Evolutionary conservation across 257 asterid genomes (phyloP).

Genomic region (Penstemon barbatus): DNA sequence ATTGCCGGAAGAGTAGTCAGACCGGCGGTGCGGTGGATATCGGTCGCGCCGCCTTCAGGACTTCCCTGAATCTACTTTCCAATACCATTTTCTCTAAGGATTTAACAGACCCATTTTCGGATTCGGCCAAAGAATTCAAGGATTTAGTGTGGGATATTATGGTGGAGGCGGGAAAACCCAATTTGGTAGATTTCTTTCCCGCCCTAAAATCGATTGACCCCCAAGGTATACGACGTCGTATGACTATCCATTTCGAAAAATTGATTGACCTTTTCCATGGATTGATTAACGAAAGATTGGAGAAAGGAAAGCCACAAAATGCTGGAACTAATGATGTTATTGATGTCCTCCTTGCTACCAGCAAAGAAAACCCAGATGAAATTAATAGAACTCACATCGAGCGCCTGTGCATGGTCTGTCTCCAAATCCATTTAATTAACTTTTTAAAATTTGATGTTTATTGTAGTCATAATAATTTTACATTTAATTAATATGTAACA

Average conservation of each 20-base stretch:
- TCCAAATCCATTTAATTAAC: no score
- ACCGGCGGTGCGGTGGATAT: constrained; percentile 48
- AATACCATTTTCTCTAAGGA: constrained; percentile 55
- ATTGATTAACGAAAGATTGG: constrained; percentile 47
- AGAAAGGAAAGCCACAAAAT: constrained; percentile 26
- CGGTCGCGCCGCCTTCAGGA: constrained; percentile 56
- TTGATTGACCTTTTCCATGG: constrained; percentile 34
- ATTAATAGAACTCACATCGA: constrained; percentile 63
- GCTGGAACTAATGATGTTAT: constrained; percentile 38
- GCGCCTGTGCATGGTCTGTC: constrained; percentile 61
- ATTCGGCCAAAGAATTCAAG: constrained; percentile 62
- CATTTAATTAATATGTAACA: background rate
- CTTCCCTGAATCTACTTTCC: constrained; percentile 51
- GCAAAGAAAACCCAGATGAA: constrained; percentile 53
- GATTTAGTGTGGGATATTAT: constrained; percentile 48
- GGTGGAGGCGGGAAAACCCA: constrained; percentile 68
- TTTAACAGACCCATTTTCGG: constrained; percentile 46
- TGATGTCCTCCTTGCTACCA: constrained; percentile 43
- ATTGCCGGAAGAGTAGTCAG: constrained; percentile 43
- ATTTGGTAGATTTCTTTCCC: constrained; percentile 60
- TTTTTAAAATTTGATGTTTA: no score
- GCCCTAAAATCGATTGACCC: constrained; percentile 50
- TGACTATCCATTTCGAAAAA: constrained; percentile 38
- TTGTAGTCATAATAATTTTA: background rate
- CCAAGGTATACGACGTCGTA: constrained; percentile 53